Base-by-base conservation (phyloP, 208 protist genomes). In the Crithidia sp. region DNA sequence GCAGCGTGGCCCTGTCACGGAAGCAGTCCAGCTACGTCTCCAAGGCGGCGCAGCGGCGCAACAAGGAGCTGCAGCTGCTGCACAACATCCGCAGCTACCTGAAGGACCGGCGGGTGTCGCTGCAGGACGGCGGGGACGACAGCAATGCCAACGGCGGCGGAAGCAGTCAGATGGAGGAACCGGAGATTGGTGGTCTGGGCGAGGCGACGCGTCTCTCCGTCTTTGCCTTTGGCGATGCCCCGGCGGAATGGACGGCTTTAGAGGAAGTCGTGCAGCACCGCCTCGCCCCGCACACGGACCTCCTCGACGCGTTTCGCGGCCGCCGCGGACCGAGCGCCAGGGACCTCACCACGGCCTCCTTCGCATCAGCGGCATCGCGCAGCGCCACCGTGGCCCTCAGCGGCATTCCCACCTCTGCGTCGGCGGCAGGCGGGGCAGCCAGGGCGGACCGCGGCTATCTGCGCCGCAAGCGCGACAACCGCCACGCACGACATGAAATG, bases 31-130 rank as follows among this genome's bases (percentile, higher is more conserved):
- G 47, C 14, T 0, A 7, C 36, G 10, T 40, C 6, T 44, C 13
- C 3, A 14, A 39, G 13, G 39, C 37, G 13, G 39, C 55, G 43
- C 66, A 54, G 69, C 63, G 63, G 3, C 63, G 63, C 3, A 13
- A 37, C 7, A 5, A 28, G 16, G 82, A 80, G 40, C 19, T 68
- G 40, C 61, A 17, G 52, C 71, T 95, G 43, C 75, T 87, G 56
- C 90, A 95, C 71, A 87, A 93, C 72, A 90, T 95, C 40, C 82
- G 76, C 53, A 61, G 71, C 36, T 93, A 93, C 76, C 59, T 93
- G 12, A 54, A 73, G 45, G 71, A 62, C 36, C 72, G 76, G 10
- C 43, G 65, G 2, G 5, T 43, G 12, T n/a, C 36, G 17, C 13
- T 19, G 40, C 13, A 66, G 17, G 39, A 2, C 28, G 10, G 53